Conservation (phyloP, 495 filamentous ascomycete species). For the Aspergillus mulundensis region DNA sequence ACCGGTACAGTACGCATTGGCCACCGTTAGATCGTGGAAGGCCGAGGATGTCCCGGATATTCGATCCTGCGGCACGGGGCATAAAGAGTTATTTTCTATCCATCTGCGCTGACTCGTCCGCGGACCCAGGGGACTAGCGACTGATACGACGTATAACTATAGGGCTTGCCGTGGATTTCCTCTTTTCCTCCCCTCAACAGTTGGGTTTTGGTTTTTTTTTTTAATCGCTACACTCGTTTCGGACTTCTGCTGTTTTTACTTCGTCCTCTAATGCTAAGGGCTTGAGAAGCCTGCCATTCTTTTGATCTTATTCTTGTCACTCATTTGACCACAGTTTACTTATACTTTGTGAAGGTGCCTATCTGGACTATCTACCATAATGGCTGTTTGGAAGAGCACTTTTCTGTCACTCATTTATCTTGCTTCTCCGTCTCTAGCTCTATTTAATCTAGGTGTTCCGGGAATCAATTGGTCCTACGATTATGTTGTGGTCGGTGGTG, state of each 20-base stretch:
- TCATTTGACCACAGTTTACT: not conserved
- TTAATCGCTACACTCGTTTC: not conserved
- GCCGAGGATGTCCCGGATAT: not conserved
- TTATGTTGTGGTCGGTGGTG: slow-evolving; percentile 51
- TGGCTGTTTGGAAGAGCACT: not conserved
- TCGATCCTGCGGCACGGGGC: not conserved
- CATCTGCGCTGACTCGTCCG: not conserved
- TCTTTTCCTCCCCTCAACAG: not conserved
- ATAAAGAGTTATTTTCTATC: not conserved
- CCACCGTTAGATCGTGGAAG: not conserved
- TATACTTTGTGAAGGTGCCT: not conserved
- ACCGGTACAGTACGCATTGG: not conserved
- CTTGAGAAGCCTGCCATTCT: not conserved
- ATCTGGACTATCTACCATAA: not conserved
- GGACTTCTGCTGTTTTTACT: not conserved
- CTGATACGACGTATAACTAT: not conserved
- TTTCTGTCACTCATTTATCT: slow-evolving; percentile 1
- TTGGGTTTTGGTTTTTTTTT: no score
- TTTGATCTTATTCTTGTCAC: not conserved
- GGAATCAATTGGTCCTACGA: slow-evolving; percentile 31
- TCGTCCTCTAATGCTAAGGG: not conserved
- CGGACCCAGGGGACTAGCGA: not conserved
- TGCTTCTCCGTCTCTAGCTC: not conserved
- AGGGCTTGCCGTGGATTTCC: not conserved
- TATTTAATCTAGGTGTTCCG: slow-evolving; percentile 1